Conservation (phyloP, 129 eudicot species). For the Tagetes erecta region DNA sequence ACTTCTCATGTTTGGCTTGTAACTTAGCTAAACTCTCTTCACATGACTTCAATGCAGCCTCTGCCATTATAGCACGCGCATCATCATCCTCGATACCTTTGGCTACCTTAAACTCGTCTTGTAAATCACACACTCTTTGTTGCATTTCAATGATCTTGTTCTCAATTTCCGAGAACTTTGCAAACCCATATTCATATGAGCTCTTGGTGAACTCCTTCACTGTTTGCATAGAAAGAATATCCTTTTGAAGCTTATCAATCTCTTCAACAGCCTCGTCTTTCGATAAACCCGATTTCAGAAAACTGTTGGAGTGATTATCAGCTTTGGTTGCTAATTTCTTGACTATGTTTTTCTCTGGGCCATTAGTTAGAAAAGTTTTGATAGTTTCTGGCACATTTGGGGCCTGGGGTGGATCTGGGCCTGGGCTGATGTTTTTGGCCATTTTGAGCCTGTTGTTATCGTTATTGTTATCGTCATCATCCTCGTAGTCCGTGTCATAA, state of each 20-base stretch:
- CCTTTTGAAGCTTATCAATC: conserved; percentile 82
- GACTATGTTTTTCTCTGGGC: conserved; percentile 34
- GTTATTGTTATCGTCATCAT: conserved; percentile 22
- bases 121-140: conserved; percentile 53
- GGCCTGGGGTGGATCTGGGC: conserved; percentile 41
- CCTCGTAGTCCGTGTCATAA: conserved; percentile 63
- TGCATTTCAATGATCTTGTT: conserved; percentile 62
- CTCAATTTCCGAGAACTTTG: conserved; percentile 66
- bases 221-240: conserved; percentile 71
- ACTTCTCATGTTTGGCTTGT: conserved; percentile 65
- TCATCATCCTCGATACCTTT: conserved; percentile 77
- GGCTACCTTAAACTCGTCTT: conserved; percentile 65
- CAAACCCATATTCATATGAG: conserved; percentile 71
- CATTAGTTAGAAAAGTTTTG: conserved; percentile 45
- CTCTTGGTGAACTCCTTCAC: conserved; percentile 86
- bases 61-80: conserved; percentile 85
- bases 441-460: conserved; percentile 17
- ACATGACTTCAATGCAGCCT: conserved; percentile 76
- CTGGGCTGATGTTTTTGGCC: conserved; percentile 28
- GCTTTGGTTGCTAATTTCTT: conserved; percentile 29
- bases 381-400: conserved; percentile 57
- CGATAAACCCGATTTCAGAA: conserved; percentile 57
- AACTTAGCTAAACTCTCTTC: conserved; percentile 64
- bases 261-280: conserved; percentile 60
- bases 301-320: conserved; percentile 2